phyloP scores from a whole-genome alignment of 2,329 filamentous ascomycete genomes.

The Eutypa lata region DNA sequence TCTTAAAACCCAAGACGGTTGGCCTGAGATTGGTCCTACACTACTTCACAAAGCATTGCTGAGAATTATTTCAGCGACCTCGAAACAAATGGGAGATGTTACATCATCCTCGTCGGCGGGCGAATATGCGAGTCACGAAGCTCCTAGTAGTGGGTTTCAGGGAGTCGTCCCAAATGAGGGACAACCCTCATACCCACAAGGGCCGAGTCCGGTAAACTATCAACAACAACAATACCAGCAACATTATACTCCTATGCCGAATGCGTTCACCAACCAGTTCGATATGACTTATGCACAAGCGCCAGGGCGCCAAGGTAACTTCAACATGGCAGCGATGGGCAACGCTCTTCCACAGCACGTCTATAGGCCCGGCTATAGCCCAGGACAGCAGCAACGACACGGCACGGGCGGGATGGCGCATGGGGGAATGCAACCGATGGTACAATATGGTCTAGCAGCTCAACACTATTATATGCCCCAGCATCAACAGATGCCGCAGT shows the following conservation, averaged over 20 bases:
- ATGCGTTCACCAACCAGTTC: slow-evolving; percentile 40
- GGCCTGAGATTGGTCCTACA: not conserved
- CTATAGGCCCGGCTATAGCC: slow-evolving; percentile 38
- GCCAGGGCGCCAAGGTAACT: slow-evolving; percentile 31
- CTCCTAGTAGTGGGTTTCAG: slow-evolving; percentile 13
- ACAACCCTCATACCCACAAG: slow-evolving; percentile 15
- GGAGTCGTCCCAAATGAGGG: slow-evolving; percentile 18
- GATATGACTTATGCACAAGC: slow-evolving; percentile 36
- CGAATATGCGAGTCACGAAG: slow-evolving; percentile 25
- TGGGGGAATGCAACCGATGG: slow-evolving; percentile 35
- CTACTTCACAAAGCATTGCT: slow-evolving; percentile 9
- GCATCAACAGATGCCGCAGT: slow-evolving; percentile 40
- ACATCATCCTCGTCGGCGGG: slow-evolving; percentile 23
- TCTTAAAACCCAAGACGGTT: slow-evolving; percentile 1
- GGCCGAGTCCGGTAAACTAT: slow-evolving; percentile 17
- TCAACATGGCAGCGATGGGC: slow-evolving; percentile 46
- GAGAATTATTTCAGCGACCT: not conserved
- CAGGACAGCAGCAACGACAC: slow-evolving; percentile 32
- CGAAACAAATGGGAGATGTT: slow-evolving; percentile 32
- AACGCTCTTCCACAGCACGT: slow-evolving; percentile 39
- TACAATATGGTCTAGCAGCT: slow-evolving; percentile 32
- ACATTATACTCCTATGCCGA: slow-evolving; percentile 31
- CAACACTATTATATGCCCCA: slow-evolving; percentile 48
- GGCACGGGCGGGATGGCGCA: slow-evolving; percentile 29
- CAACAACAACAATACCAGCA: slow-evolving; percentile 29